phyloP scores from a whole-genome alignment of 2,329 filamentous ascomycete genomes.

The Leptographium procerum region DNA sequence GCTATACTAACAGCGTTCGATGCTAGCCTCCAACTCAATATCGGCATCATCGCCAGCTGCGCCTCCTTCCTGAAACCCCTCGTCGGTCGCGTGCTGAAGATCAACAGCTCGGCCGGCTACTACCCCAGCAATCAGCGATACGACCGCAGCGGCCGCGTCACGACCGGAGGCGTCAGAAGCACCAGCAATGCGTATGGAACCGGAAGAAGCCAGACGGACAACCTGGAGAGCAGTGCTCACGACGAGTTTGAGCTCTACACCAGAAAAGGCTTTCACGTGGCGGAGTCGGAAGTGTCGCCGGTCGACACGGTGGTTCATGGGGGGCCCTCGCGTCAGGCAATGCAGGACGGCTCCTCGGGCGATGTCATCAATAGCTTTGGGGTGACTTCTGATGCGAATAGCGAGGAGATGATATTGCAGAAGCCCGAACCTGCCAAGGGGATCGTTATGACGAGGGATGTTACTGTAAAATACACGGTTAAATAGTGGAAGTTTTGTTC shows the following conservation, averaged over 20 bases:
- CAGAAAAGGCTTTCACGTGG: background rate
- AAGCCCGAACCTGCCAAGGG: background rate
- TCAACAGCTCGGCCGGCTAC: conserved; percentile 1
- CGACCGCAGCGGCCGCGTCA: background rate
- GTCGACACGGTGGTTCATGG: background rate
- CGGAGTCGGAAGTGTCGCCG: background rate
- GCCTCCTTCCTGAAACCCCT: conserved; percentile 16
- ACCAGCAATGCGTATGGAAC: background rate
- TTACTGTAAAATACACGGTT: background rate
- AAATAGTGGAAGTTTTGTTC: too few species aligned
- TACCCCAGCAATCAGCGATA: background rate
- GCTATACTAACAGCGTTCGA: background rate
- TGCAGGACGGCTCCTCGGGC: background rate
- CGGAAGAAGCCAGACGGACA: background rate
- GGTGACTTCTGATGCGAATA: background rate
- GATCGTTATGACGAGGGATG: background rate
- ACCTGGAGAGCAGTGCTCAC: background rate
- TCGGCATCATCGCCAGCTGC: conserved; percentile 16
- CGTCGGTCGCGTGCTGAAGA: conserved; percentile 10
- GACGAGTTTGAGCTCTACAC: background rate
- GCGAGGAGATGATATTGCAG: conserved; percentile 6
- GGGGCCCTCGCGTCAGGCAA: background rate
- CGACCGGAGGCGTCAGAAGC: background rate
- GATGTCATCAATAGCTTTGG: background rate
- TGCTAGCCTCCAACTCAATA: conserved; percentile 16